Base-by-base conservation (phyloP, 2,329 filamentous ascomycete genomes). In the Huntiella abstrusa region DNA sequence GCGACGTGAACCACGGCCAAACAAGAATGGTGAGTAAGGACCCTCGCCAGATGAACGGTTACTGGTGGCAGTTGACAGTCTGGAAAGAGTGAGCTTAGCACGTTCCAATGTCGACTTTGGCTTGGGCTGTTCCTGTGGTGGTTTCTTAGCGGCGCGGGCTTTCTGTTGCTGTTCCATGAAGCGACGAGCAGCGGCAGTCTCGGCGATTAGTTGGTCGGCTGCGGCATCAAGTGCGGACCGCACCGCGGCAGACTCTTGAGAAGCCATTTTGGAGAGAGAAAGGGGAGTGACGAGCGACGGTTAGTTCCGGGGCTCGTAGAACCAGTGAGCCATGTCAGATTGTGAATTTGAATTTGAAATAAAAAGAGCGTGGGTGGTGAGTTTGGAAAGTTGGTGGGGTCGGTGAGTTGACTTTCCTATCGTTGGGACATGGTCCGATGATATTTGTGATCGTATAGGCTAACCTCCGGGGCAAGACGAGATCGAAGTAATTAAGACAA, bases 221-320 rank as follows among this genome's bases (percentile, higher is more conserved):
- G 46, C 51, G 12, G 43, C 38, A 17, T 51, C 47, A 36, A 52
- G 50, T n/a, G 51, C 51, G 28, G 50, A 49, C 41, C 39, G 44
- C 35, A 49, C 48, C 33, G 50, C 19, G 45, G 6, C 33, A 39
- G 49, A 41, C 37, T 35, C n/a, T 19, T 33, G 13, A 8, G 32
- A 16, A 42, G 12, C 35, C 13, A 22, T 11, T 17, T 37, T 32
- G 32, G 32, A 43, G 33, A 43, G 13, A 17, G 34, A 12, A 15
- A n/a, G 33, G 5, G 32, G 13, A 10, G 32, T 43, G 8, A 43
- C 28, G 41, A 43, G 41, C 41, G n/a, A 17, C 41, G 41, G 41
- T 43, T 43, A 43, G 41, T 33, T 43, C 41, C 41, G 41, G 41
- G 34, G 41, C 41, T 43, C 41, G 41, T 34, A 43, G 16, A 6